Evolutionary conservation across 306 rosid species (phyloP).

Genomic region (Prunus salicina): DNA sequence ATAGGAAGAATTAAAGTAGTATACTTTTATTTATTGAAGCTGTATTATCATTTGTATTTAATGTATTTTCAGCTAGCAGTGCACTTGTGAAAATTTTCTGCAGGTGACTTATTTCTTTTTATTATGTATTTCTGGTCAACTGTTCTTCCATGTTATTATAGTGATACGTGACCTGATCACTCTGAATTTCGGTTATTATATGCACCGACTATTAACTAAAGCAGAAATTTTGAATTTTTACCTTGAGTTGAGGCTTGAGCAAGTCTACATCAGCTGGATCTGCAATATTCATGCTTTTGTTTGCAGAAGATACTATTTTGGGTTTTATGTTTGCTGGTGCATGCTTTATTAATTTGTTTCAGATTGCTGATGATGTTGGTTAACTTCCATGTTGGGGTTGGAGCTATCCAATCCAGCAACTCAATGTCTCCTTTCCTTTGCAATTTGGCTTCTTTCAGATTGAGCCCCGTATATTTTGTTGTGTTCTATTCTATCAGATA

Average conservation of each 20-base stretch:
- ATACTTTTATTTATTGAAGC: not conserved
- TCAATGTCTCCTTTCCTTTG: too few species aligned
- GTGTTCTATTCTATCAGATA: too few species aligned
- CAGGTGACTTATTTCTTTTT: not conserved
- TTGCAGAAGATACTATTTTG: too few species aligned
- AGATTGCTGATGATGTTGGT: too few species aligned
- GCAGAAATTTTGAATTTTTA: not conserved
- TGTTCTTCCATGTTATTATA: not conserved
- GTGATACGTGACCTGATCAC: not conserved
- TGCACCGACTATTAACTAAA: not conserved
- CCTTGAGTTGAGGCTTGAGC: not conserved
- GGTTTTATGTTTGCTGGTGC: too few species aligned
- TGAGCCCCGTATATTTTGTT: too few species aligned
- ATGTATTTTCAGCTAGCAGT: not conserved
- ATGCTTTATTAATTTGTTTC: too few species aligned
- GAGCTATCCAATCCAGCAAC: too few species aligned
- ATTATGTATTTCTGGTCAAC: not conserved
- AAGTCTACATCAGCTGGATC: not conserved
- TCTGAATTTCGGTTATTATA: not conserved
- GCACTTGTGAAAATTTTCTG: not conserved
- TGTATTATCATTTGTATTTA: not conserved
- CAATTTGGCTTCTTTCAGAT: too few species aligned
- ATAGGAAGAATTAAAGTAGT: not conserved
- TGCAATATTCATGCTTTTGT: not conserved
- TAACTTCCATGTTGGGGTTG: too few species aligned